Percentiles rank a stretch among this genome's conserved stretches.
Evolutionary conservation across 2,329 filamentous ascomycete genomes (phyloP).

Genomic region (Moelleriella libera): DNA sequence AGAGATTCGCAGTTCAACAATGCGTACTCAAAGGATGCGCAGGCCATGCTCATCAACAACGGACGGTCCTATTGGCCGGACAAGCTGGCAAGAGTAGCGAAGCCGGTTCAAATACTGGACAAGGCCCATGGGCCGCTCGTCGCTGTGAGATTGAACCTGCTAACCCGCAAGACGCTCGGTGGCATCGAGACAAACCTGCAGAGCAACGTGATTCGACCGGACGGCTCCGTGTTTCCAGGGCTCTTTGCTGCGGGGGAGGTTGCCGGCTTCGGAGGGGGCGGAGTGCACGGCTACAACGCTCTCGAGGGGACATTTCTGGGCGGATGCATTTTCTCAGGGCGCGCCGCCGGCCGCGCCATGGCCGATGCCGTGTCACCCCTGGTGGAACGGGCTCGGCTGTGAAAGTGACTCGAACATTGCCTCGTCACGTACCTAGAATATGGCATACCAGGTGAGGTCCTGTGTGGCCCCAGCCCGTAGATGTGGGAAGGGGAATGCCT

Average conservation of each 20-base stretch:
- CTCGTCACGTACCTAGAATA: too few relatives aligned
- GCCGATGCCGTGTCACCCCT: slow-evolving; percentile 25
- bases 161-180: slow-evolving; percentile 47
- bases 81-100: slow-evolving; percentile 31
- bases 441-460: too few relatives aligned
- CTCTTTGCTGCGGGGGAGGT: slow-evolving; percentile 47
- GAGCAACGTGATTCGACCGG: slow-evolving; percentile 39
- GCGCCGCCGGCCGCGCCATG: slow-evolving; percentile 40
- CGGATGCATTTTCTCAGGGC: slow-evolving; percentile 48
- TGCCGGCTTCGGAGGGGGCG: slow-evolving; percentile 47
- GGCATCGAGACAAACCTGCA: slow-evolving; percentile 44
- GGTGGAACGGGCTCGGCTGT: neutral
- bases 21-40: slow-evolving; percentile 42
- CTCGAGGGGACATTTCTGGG: slow-evolving; percentile 49
- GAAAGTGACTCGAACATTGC: neutral
- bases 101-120: slow-evolving; percentile 39
- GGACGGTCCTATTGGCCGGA: slow-evolving; percentile 42
- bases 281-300: slow-evolving; percentile 47
- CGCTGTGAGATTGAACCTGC: slow-evolving; percentile 43
- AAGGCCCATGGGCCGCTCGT: slow-evolving; percentile 42
- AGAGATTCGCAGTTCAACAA: slow-evolving; percentile 44
- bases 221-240: slow-evolving; percentile 32
- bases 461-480: too few relatives aligned
- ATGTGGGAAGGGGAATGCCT: too few relatives aligned
- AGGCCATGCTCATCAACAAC: slow-evolving; percentile 47